Base-by-base conservation (phyloP, 768 basidiomycete species). In the Dacryopinax spathularia region DNA sequence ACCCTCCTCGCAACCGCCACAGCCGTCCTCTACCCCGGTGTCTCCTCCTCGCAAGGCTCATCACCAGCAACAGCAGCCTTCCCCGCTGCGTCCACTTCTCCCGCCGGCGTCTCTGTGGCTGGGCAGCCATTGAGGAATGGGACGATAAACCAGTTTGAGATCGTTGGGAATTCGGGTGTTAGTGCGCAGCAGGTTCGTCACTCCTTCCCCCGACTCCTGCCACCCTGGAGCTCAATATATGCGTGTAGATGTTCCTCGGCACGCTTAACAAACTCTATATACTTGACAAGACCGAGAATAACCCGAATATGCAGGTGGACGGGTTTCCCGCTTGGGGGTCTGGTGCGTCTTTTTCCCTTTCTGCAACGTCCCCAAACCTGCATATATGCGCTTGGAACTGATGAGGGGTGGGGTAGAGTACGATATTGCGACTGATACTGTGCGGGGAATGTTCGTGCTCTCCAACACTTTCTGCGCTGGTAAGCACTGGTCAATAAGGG, bases 381-480 rank as follows among this genome's bases (percentile, higher is more conserved):
- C 36, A 20, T 27, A 41, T 34, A 20, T 9, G 20, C 31, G 20
- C 15, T 61, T 48, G 15, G 15, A 18, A 31, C 25, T 5, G 16
- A 4, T 6, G 22, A 60, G 7, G 15, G 34, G 9, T 6, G 13
- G 6, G 18, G 33, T 33, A 27, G 75, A 76, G 66, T 77, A 77
- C 62, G 86, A 91, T 72, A 77, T 87, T 44, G 74, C 76, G 7
- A 78, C 84, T 0, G 82, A 82, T 65, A 73, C 78, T 31, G 80
- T 82, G 22, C 78, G 77, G 22, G 72, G 83, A 0, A 89, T 93
- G 85, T 87, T 89, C 60, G 78, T 91, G 13, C 67, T 69, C 34
- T 86, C 86, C 27, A 91, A 91, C 70, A 75, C 81, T 3, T 91
- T 91, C 76, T 91, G 89, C 68, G 82, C 89, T 20, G 89, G 75